These are phyloP conservation scores for Candida labiduridarum DNA, from an alignment of 1,139 yeast genomes.

Conservation along the genomic window DNA sequence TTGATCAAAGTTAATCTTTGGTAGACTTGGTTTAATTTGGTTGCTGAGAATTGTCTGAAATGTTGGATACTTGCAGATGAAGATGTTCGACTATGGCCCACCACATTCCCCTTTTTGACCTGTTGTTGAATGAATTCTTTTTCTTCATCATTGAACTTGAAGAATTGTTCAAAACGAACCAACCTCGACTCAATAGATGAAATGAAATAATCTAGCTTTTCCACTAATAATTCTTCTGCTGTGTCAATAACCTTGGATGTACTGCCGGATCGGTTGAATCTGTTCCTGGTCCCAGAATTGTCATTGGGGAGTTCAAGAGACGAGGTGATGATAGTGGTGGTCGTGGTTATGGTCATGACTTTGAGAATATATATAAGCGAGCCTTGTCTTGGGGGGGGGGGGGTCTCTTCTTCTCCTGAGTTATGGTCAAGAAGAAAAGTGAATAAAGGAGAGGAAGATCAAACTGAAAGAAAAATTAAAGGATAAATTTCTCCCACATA, in stretches of 20 bases:
- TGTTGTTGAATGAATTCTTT: conserved; percentile 2
- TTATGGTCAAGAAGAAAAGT: too few relatives aligned
- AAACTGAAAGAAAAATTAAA: not conserved
- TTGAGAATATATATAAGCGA: not conserved
- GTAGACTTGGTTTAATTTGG: conserved; percentile 42
- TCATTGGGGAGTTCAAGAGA: not conserved
- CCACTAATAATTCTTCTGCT: conserved; percentile 53
- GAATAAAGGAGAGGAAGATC: too few relatives aligned
- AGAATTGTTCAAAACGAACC: conserved; percentile 54
- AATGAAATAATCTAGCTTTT: conserved; percentile 53
- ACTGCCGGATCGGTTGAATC: not conserved
- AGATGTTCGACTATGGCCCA: conserved; percentile 21
- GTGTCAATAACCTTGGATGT: conserved; percentile 5
- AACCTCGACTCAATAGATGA: conserved; percentile 56
- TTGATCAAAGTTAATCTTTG: conserved; percentile 46
- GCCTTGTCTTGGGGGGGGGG: not conserved
- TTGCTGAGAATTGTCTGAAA: conserved; percentile 34
- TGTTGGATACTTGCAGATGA: conserved; percentile 32
- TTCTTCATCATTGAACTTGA: conserved; percentile 27
- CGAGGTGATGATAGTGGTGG: not conserved
- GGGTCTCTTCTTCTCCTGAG: too few relatives aligned
- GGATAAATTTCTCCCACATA: not conserved
- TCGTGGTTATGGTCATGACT: not conserved
- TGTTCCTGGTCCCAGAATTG: not conserved
- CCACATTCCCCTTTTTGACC: not conserved